Evolutionary conservation across 805 yeast species (phyloP), one percentile per base, ranked within the genome.

Genomic region (Candida schatavii): DNA sequence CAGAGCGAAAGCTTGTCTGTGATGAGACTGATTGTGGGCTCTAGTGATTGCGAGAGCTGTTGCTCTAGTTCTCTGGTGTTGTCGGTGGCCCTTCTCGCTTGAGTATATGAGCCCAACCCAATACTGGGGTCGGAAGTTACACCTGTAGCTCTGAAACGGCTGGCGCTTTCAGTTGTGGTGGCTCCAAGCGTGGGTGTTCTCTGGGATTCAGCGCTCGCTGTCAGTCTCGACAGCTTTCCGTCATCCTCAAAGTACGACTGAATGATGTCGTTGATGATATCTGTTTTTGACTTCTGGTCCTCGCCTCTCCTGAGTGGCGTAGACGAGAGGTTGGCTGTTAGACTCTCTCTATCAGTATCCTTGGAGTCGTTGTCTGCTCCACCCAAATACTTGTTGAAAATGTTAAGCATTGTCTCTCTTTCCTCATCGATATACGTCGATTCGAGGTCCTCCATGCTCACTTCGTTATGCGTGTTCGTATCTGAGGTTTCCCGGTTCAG

Each of bases 331-430:
- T 11, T 23, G 11, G 27, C 7, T 11, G 27, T 11, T 7, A 23
- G 27, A 23, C 27, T 23, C 10, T 7, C 11, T 23, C 11, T 23
- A 23, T 23, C 27, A 23, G 11, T 7, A 23, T 23, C 27, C 7
- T 23, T 23, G 27, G 7, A 7, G 27, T 23, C 11, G 7, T 23
- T 7, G 11, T 7, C 7, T 23, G 7, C 27, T 23, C 27, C 18
- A 13, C 35, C 39, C 46, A 55, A 49, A 35, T 57, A 59, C 13
- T 57, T 50, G 26, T 58, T 50, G 42, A 59, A 58, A 21, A 59
- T 54, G 37, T 58, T 52, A 39, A 48, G 54, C 35, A 59, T 57
- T 25, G 57, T 42, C 39, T 45, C 45, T 37, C 48, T 53, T 41
- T 59, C 64, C 23, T 55, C 56, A 15, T 54, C 46, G 6, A 50